A percentile compares a stretch with the other conserved stretches of the same genome.
Evolutionary conservation across 1,139 yeast genomes (phyloP).

Genomic region (Williopsis jadinii): DNA sequence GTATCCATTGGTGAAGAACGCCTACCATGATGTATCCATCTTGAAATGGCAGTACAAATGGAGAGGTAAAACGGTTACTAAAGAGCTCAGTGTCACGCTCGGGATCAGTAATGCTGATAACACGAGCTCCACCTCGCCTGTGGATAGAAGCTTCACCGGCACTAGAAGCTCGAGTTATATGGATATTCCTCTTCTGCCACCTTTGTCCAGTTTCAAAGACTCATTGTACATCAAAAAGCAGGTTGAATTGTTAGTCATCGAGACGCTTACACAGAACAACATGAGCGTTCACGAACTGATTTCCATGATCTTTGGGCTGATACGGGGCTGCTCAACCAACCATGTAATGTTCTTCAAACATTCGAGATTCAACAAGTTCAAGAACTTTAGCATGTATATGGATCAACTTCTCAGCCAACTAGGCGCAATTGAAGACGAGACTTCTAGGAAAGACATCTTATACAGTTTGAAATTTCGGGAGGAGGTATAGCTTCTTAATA

Average conservation of each 20-base stretch:
- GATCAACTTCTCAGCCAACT: constrained; percentile 13
- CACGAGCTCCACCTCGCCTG: constrained; percentile 2
- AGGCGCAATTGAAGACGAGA: constrained; percentile 5
- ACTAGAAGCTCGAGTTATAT: constrained; percentile 2
- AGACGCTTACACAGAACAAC: constrained; percentile 5
- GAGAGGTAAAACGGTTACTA: constrained; percentile 1
- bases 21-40: constrained; percentile 12
- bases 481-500: constrained; percentile 4
- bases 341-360: constrained; percentile 17
- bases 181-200: constrained; percentile 26
- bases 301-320: constrained; percentile 13
- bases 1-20: constrained; percentile 3
- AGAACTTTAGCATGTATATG: constrained; percentile 17
- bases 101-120: neutral
- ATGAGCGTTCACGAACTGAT: constrained; percentile 9
- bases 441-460: constrained; percentile 8
- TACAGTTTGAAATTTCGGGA: constrained; percentile 8
- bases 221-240: constrained; percentile 28
- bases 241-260: constrained; percentile 28
- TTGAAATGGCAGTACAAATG: constrained; percentile 6
- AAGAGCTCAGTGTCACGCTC: constrained; percentile 6
- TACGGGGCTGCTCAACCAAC: constrained; percentile 18
- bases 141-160: neutral
- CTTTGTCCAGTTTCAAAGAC: constrained; percentile 30
- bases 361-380: constrained; percentile 15